Base-by-base conservation (phyloP, 345 rosid genomes). In the Cardamine resedifolia region DNA sequence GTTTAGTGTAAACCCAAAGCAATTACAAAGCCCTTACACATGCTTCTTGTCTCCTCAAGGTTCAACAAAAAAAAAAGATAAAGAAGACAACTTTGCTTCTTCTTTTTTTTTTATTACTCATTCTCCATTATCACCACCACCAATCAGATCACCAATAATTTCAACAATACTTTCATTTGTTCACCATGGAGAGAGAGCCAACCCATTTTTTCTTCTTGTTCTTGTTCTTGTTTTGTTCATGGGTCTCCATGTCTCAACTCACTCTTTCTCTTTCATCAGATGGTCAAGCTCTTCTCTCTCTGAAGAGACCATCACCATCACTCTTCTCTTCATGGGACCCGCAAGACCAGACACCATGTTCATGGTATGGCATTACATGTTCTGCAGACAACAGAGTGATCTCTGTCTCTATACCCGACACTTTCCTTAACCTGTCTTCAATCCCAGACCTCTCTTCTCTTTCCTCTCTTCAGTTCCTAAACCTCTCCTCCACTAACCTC, bases 361-460 rank as follows among this genome's bases (percentile, higher is more conserved):
- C 91, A 27, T 94, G 98, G 98, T 80, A 83, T 71, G 98, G 96
- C 66, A 74, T 94, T 48, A 87, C 96, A 11, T 94, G 97, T 66
- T 94, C 97, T 67, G 86, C 90, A 27, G 89, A 91, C 51, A 80
- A 73, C 76, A 85, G 87, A 80, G 98, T 94, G 4, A 94, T 86
- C 64, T 94, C 97, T 44, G 77, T 94, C 4, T 89, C 94, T 62
- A 76, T 94, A 15, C 91, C 97, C 5, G 58, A 91, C 83, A 85
- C 80, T 45, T 94, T 94, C 79, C 97, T 94, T 63, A 94, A 91
- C 77, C 80, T 94, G 21, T 86, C 98, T 72, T 85, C 89, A 51
- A 33, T 94, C 31, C 95, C 97, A 9, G 79, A 83, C 33, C 81
- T 94, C 20, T 94, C 96, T 18, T 91, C 95, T 64, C 90, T 94